phyloP scores from a whole-genome alignment of 345 rosid genomes.

The Toxicodendron radicans region DNA sequence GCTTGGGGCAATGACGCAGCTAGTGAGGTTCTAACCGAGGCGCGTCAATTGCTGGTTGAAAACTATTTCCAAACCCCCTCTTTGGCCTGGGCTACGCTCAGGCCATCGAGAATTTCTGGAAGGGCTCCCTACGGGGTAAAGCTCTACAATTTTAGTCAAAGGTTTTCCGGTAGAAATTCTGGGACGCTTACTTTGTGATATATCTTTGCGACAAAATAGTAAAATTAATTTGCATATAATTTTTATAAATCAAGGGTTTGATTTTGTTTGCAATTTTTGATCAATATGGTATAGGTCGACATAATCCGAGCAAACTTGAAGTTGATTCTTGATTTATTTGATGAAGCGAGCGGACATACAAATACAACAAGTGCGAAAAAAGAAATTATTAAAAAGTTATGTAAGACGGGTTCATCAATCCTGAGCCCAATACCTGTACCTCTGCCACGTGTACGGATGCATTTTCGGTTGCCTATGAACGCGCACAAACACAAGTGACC shows the following conservation, averaged over 20 bases:
- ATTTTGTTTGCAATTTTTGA: too few species aligned
- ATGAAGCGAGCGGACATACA: too few species aligned
- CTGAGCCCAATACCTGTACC: neutral
- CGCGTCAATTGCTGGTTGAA: constrained; percentile 17
- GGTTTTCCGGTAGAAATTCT: too few species aligned
- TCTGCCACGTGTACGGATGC: neutral
- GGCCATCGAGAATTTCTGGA: constrained; percentile 19
- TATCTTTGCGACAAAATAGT: too few species aligned
- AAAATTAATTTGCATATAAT: too few species aligned
- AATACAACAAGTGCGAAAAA: too few species aligned
- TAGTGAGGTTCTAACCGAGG: constrained; percentile 15
- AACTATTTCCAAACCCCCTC: constrained; percentile 19
- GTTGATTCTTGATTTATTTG: too few species aligned
- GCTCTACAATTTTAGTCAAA: constrained; percentile 4
- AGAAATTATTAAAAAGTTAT: too few species aligned
- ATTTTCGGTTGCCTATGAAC: neutral
- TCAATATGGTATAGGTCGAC: too few species aligned
- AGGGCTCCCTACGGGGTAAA: constrained; percentile 13
- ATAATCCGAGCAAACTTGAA: too few species aligned
- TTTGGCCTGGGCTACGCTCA: neutral
- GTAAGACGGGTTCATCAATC: neutral
- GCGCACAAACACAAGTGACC: neutral
- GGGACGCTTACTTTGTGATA: too few species aligned
- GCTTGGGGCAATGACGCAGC: constrained; percentile 21
- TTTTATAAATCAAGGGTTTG: too few species aligned